Percentiles rank a stretch among this genome's conserved stretches.
Evolutionary conservation across 106 monocot species (phyloP).

Genomic region (Iris macrosiphon): DNA sequence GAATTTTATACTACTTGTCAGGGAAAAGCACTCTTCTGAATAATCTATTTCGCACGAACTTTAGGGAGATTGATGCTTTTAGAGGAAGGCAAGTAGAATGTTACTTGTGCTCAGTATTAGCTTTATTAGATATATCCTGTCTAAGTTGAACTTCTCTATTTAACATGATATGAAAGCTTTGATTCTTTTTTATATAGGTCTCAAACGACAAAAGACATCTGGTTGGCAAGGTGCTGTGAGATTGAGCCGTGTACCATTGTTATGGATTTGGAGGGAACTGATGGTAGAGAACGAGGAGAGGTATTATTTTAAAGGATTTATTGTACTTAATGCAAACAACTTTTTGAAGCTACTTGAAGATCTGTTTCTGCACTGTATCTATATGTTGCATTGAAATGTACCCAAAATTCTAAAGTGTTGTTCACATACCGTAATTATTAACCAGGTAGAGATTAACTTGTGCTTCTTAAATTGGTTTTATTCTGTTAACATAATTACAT

Average conservation of each 20-base stretch:
- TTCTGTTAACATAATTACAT: no score
- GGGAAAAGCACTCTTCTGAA: conserved; percentile 98
- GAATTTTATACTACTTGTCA: conserved; percentile 15
- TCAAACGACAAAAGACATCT: conserved; percentile 94
- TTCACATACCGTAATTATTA: no score
- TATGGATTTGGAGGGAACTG: conserved; percentile 96
- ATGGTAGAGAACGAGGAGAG: conserved; percentile 96
- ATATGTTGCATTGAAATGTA: no score
- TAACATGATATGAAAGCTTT: no score
- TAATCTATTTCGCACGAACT: conserved; percentile 80
- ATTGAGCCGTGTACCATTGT: conserved; percentile 92
- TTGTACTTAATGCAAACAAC: no score
- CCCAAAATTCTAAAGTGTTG: no score
- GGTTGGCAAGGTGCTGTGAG: conserved; percentile 65
- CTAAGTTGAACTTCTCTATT: neutral
- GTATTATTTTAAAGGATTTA: conserved; percentile 23
- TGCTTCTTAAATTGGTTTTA: no score
- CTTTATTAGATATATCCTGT: neutral
- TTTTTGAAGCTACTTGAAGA: no score
- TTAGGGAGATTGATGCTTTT: conserved; percentile 94
- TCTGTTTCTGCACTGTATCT: no score
- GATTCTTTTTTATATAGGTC: conserved; percentile 36
- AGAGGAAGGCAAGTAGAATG: conserved; percentile 55
- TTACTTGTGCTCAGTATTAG: neutral
- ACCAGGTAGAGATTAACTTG: no score